phyloP scores from a whole-genome alignment of 768 basidiomycete genomes.

The Boletellus ananiceps region DNA sequence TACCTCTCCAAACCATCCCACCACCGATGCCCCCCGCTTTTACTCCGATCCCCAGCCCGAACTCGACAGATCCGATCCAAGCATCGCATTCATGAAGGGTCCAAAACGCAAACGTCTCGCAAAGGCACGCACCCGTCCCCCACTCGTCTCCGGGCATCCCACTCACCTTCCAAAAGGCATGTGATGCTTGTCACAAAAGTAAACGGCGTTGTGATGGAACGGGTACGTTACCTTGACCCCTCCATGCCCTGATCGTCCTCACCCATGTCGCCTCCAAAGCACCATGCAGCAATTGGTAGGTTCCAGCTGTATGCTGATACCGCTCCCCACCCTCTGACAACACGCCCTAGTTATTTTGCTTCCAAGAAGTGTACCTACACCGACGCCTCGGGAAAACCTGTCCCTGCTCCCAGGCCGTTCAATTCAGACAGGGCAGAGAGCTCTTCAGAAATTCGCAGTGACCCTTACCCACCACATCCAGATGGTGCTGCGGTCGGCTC shows the following conservation, averaged over 20 bases:
- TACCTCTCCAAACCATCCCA: constrained; percentile 17
- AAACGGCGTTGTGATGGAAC: constrained; percentile 83
- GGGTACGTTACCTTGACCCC: constrained; percentile 39
- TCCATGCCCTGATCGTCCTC: constrained; percentile 4
- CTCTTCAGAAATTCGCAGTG: constrained; percentile 25
- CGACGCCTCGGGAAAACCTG: constrained; percentile 72
- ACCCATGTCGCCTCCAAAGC: constrained; percentile 36
- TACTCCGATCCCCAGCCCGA: constrained; percentile 19
- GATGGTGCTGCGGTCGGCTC: constrained; percentile 12
- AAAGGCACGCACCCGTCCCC: constrained; percentile 34
- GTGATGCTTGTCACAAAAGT: constrained; percentile 81
- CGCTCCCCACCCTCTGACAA: constrained; percentile 2
- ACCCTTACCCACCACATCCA: constrained; percentile 11
- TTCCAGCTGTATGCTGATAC: constrained; percentile 5
- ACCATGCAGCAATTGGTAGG: constrained; percentile 78
- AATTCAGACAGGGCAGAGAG: constrained; percentile 37
- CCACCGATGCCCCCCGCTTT: constrained; percentile 19
- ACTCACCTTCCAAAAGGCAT: constrained; percentile 42
- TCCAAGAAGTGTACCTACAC: constrained; percentile 80
- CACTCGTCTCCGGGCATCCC: neutral
- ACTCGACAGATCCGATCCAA: constrained; percentile 29
- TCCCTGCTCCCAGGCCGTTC: constrained; percentile 61
- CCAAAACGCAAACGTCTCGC: constrained; percentile 52
- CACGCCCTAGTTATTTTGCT: constrained; percentile 60
- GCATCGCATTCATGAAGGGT: constrained; percentile 45